Evolutionary conservation across 2,329 filamentous ascomycete genomes (phyloP), one percentile per base, ranked within the genome.

Genomic region (Colletotrichum cuscutae): DNA sequence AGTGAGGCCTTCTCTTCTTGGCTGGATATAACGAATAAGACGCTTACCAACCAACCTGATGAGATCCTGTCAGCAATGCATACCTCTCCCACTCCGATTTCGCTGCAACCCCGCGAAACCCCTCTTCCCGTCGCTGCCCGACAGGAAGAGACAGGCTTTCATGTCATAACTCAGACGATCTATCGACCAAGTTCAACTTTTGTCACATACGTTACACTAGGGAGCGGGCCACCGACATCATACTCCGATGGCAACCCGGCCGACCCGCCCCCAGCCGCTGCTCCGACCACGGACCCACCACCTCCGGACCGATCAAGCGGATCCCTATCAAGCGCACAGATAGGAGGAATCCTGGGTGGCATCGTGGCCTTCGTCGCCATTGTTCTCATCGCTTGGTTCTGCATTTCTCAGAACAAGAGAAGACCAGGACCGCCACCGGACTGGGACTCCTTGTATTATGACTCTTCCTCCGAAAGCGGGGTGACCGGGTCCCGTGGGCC

Each of bases 301-400:
- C 71, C 71, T 5, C 66, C 66, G 28, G 52, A 68, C 49, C 60
- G 71, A 4, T 68, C 65, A 13, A 60, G 68, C n/a, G 61, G 65
- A 66, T 79, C 74, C 65, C 78, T 85, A 4, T 81, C 79, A 0
- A 76, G 80, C 30, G 78, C 76, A n/a, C 78, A 85, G 61, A 79
- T 86, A 35, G 84, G 83, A 5, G 84, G 81, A 52, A 83, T 86
- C 22, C 76, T 84, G 2, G 84, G 84, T 32, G 80, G 80, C 42
- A 72, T 86, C 1, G 77, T 84, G 12, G 84, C 80, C 2, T 75
- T 81, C n/a, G 79, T 82, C n/a, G 61, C 82, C 28, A 71, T 84
- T 26, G 63, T 80, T 35, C 65, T 84, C 35, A 30, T 84, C 19
- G 68, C 79, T 52, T 76, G 81, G 65, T 80, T 77, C 61, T 85